Percentiles rank a stretch among this genome's conserved stretches.
phyloP scores from a whole-genome alignment of 2,329 filamentous ascomycete species.

The Hypoxylon sp. region DNA sequence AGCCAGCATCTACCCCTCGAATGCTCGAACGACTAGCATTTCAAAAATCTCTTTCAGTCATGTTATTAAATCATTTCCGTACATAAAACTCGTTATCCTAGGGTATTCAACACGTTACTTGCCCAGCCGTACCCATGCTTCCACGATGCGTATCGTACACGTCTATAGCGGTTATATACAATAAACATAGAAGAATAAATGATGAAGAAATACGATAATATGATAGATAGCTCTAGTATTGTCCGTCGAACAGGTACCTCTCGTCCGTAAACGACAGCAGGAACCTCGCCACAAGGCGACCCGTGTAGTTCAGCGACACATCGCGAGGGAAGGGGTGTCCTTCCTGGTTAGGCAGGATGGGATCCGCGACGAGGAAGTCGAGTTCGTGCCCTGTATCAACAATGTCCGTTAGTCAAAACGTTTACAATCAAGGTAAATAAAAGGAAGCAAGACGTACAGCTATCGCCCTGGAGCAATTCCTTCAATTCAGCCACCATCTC shows the following conservation, averaged over 20 bases:
- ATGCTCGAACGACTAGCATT: background rate
- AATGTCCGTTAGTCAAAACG: conserved; percentile 29
- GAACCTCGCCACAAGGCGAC: conserved; percentile 67
- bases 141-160: conserved; percentile 18
- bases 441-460: conserved; percentile 56
- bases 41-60: background rate
- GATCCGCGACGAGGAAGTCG: conserved; percentile 61
- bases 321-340: conserved; percentile 63
- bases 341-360: conserved; percentile 61
- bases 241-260: conserved; percentile 60
- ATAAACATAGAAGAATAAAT: background rate
- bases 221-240: conserved; percentile 47
- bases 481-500: conserved; percentile 63
- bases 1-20: too few relatives aligned
- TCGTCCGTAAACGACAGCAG: conserved; percentile 67
- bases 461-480: conserved; percentile 59
- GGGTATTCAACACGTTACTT: conserved; percentile 19
- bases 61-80: conserved; percentile 4
- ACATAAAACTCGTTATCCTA: conserved; percentile 23
- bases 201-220: background rate
- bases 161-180: conserved; percentile 15
- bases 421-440: conserved; percentile 5
- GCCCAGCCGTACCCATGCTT: conserved; percentile 1
- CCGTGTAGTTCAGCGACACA: conserved; percentile 64
- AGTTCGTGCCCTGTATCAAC: conserved; percentile 57